Percentiles rank a stretch among this genome's conserved stretches.
Conservation (phyloP, 345 rosid genomes). For the Psidium friedrichsthalianum region DNA sequence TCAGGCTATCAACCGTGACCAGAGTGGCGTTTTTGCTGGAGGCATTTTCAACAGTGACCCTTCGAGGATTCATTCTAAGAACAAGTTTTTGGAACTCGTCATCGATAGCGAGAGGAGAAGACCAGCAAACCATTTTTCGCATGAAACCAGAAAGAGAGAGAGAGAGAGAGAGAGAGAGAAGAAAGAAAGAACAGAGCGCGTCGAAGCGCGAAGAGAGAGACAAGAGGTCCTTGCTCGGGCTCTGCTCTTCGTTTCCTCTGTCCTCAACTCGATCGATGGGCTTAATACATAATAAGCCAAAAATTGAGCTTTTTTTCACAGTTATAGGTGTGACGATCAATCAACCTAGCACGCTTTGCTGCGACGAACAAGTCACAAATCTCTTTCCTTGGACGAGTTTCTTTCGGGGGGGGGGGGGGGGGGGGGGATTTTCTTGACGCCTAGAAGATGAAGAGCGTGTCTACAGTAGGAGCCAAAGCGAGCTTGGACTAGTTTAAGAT, state of each 20-base stretch:
- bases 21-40: conserved; percentile 53
- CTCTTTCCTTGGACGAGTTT: not conserved
- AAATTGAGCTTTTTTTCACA: not conserved
- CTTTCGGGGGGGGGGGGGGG: not conserved
- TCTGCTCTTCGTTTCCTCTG: not conserved
- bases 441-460: not conserved
- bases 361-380: not conserved
- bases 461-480: not conserved
- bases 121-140: conserved; percentile 53
- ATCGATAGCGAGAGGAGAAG: conserved; percentile 33
- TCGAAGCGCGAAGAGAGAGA: not conserved
- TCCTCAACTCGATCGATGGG: not conserved
- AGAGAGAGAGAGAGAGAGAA: no score
- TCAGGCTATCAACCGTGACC: conserved; percentile 75
- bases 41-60: conserved; percentile 61
- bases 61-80: conserved; percentile 73
- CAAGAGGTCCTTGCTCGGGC: not conserved
- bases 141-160: not conserved
- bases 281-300: not conserved
- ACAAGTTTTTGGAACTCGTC: conserved; percentile 71
- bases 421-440: not conserved
- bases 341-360: not conserved
- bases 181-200: not conserved
- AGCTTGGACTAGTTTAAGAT: not conserved
- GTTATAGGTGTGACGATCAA: no score